Evolutionary conservation across 345 rosid species (phyloP).

Genomic region (Euphorbia lathyris): DNA sequence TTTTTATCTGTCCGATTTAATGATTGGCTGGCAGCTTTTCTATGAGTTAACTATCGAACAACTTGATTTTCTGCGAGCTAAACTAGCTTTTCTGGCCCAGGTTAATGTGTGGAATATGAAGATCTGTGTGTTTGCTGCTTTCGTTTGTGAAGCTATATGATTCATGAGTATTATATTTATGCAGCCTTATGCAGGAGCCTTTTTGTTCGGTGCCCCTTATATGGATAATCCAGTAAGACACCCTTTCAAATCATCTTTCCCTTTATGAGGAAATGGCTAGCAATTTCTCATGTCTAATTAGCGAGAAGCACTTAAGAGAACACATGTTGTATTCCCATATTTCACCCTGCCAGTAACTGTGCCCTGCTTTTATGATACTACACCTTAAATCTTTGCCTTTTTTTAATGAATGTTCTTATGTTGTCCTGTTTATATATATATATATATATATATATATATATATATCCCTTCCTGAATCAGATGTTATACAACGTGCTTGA

Average conservation of each 20-base stretch:
- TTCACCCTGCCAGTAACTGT: slow-evolving; percentile 69
- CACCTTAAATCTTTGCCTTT: background rate
- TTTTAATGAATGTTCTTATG: slow-evolving; percentile 20
- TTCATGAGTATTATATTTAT: slow-evolving; percentile 59
- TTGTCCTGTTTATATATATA: slow-evolving; percentile 29
- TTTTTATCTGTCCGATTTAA: no score
- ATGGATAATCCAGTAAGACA: slow-evolving; percentile 91
- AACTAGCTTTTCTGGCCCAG: no score
- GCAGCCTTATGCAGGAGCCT: slow-evolving; percentile 99
- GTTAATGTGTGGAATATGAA: background rate
- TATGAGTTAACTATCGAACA: no score
- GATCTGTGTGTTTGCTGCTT: slow-evolving; percentile 19
- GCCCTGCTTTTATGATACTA: background rate
- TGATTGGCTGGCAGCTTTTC: no score
- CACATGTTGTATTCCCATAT: slow-evolving; percentile 76
- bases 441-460: no score
- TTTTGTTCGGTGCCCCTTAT: slow-evolving; percentile 81
- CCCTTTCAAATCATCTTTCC: slow-evolving; percentile 73
- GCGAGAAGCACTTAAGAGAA: slow-evolving; percentile 76
- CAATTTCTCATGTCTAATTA: slow-evolving; percentile 62
- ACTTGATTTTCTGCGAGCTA: no score
- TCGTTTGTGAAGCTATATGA: slow-evolving; percentile 36
- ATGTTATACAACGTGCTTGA: slow-evolving; percentile 89
- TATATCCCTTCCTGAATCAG: slow-evolving; percentile 39
- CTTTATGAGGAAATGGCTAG: slow-evolving; percentile 55